Evolutionary conservation across 306 rosid species (phyloP).

Genomic region (Vigna angularis): DNA sequence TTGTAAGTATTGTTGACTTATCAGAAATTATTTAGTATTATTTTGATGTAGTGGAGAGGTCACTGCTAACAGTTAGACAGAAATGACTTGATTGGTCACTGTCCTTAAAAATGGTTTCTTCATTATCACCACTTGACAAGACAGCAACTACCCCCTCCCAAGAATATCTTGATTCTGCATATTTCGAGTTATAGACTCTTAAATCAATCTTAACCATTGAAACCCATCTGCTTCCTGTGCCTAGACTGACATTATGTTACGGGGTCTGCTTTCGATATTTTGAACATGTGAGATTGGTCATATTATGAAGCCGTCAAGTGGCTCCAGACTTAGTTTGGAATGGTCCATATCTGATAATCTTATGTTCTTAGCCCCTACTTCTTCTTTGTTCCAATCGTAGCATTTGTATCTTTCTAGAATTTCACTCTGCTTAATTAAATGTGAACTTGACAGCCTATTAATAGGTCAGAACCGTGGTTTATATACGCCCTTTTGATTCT

Average conservation of each 20-base stretch:
- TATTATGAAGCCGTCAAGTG: conserved; percentile 18
- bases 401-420: conserved; percentile 30
- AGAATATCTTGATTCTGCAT: neutral
- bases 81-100: conserved; percentile 12
- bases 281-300: conserved; percentile 16
- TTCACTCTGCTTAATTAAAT: conserved; percentile 9
- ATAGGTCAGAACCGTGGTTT: conserved; percentile 28
- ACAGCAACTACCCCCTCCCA: neutral
- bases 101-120: conserved; percentile 12
- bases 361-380: conserved; percentile 2
- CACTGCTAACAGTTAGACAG: neutral
- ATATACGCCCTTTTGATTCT: neutral
- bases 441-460: conserved; percentile 5
- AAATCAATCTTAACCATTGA: neutral
- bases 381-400: neutral
- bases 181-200: conserved; percentile 14
- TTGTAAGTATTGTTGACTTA: conserved; percentile 63
- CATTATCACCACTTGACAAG: neutral
- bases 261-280: neutral
- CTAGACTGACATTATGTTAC: conserved; percentile 6
- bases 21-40: neutral
- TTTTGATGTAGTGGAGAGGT: conserved; percentile 23
- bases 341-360: conserved; percentile 23
- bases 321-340: conserved; percentile 11
- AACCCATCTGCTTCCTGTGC: conserved; percentile 10